phyloP scores from a whole-genome alignment of 2,329 filamentous ascomycete genomes.

The Leptographium galeiforme region DNA sequence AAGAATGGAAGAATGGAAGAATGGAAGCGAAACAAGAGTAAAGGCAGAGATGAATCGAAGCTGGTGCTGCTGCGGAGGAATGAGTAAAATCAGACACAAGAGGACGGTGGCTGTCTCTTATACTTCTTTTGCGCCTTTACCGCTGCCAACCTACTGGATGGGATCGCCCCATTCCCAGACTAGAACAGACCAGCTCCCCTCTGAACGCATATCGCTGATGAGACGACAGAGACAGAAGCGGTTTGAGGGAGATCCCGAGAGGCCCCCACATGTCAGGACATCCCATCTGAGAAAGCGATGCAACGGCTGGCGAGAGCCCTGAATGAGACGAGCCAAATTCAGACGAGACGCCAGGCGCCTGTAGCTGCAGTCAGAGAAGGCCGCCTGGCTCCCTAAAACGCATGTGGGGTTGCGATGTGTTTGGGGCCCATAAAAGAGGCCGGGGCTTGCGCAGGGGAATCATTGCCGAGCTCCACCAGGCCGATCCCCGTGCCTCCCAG shows the following conservation, averaged over 20 bases:
- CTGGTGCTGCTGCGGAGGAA: background rate
- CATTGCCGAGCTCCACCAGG: background rate
- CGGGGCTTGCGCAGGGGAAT: too few relatives aligned
- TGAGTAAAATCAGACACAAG: background rate
- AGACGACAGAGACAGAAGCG: background rate
- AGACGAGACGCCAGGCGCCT: too few relatives aligned
- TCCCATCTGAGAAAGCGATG: too few relatives aligned
- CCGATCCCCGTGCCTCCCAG: background rate
- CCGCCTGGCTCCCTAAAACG: too few relatives aligned
- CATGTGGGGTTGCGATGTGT: too few relatives aligned
- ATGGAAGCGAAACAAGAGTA: background rate
- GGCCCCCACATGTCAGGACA: background rate
- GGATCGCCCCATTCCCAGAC: background rate
- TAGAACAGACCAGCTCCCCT: background rate
- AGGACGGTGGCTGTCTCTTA: background rate
- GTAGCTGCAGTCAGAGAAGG: too few relatives aligned
- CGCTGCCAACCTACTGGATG: background rate
- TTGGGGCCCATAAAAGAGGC: too few relatives aligned
- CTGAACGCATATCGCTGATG: background rate
- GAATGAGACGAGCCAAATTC: too few relatives aligned
- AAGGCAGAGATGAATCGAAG: background rate
- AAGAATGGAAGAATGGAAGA: conserved; percentile 1
- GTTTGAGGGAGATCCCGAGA: background rate
- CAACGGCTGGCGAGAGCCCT: too few relatives aligned
- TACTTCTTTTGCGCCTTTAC: background rate